Evolutionary conservation across 441 rosid genomes (phyloP).

Genomic region (Codiaeum variegatum): DNA sequence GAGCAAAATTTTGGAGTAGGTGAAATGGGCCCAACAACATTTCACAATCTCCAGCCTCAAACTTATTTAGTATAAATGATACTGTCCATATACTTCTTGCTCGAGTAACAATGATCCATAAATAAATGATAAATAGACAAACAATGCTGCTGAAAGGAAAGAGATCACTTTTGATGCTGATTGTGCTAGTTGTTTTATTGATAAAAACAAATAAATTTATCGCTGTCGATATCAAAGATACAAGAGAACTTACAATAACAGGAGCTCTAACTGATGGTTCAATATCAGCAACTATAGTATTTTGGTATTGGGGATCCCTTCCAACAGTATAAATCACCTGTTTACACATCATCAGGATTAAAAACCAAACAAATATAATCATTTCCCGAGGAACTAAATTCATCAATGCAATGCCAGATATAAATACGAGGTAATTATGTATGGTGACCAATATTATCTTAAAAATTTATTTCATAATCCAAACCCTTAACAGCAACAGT

Average conservation of each 20-base stretch:
- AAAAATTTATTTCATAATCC: background rate
- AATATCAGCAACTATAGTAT: slow-evolving; percentile 55
- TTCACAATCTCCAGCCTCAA: background rate
- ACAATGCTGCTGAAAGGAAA: background rate
- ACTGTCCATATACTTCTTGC: slow-evolving; percentile 9
- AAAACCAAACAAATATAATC: slow-evolving; percentile 10
- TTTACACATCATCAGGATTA: slow-evolving; percentile 24
- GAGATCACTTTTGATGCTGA: background rate
- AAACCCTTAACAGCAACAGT: too few relatives aligned
- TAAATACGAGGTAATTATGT: background rate
- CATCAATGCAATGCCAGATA: background rate
- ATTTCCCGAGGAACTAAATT: background rate
- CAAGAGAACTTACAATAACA: slow-evolving; percentile 58
- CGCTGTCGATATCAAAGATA: slow-evolving; percentile 4
- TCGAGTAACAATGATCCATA: background rate
- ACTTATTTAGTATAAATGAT: background rate
- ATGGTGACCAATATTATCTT: background rate
- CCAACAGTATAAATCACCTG: slow-evolving; percentile 87
- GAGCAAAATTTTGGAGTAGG: background rate
- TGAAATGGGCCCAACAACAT: background rate
- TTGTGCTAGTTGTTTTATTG: background rate
- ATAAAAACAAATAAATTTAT: slow-evolving; percentile 10
- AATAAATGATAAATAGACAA: background rate
- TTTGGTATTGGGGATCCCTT: slow-evolving; percentile 67
- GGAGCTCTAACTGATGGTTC: slow-evolving; percentile 66